Conservation (phyloP, 345 rosid genomes). For the Linum tenue region DNA sequence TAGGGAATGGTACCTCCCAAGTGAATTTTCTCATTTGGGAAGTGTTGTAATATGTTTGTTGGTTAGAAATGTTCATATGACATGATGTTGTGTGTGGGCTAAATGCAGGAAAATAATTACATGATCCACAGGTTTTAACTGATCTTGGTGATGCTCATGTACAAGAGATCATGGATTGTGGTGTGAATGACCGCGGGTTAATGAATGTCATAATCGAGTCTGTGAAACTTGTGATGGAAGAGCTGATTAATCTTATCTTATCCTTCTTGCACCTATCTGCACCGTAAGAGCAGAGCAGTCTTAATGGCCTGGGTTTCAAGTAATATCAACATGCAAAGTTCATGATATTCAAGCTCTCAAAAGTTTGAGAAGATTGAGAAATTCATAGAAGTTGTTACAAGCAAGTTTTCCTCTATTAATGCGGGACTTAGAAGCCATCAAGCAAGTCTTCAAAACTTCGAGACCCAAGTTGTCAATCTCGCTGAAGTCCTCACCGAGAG, state of each 20-base stretch:
- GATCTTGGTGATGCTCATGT: constrained; percentile 97
- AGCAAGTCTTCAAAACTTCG: too few relatives aligned
- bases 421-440: too few relatives aligned
- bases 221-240: constrained; percentile 85
- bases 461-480: too few relatives aligned
- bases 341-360: too few relatives aligned
- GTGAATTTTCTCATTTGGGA: neutral
- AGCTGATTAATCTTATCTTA: constrained; percentile 30
- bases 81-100: constrained; percentile 1
- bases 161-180: constrained; percentile 96
- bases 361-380: too few relatives aligned
- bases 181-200: constrained; percentile 81
- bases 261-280: neutral
- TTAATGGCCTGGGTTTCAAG: too few relatives aligned
- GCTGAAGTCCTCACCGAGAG: too few relatives aligned
- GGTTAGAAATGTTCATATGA: neutral
- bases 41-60: neutral
- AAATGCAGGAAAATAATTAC: constrained; percentile 65
- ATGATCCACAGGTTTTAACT: constrained; percentile 81
- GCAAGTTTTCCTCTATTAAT: too few relatives aligned
- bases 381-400: too few relatives aligned
- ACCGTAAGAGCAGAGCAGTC: too few relatives aligned
- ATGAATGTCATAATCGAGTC: constrained; percentile 86
- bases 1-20: too few relatives aligned
- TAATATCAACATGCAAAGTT: too few relatives aligned